phyloP scores from a whole-genome alignment of 1,284 basidiomycete species.

The Naganishia sp. region DNA sequence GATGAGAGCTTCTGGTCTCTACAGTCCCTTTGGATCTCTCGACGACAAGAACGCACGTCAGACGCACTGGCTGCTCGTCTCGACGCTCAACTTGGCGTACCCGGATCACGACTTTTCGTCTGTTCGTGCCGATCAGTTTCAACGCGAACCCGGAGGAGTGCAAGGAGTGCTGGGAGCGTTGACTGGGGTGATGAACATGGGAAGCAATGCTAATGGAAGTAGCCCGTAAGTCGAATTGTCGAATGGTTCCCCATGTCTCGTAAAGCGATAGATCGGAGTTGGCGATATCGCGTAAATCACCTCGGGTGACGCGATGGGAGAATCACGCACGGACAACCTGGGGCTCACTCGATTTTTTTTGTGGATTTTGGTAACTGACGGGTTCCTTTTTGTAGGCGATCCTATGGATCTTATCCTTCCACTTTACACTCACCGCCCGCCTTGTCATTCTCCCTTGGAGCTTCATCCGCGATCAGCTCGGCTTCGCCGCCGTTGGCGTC shows the following conservation, averaged over 20 bases:
- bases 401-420: conserved; percentile 39
- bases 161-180: conserved; percentile 28
- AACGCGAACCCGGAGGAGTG: conserved; percentile 70
- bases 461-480: conserved; percentile 17
- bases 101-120: conserved; percentile 97
- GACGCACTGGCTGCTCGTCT: conserved; percentile 73
- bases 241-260: background rate
- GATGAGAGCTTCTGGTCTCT: conserved; percentile 51
- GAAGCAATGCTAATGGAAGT: conserved; percentile 29
- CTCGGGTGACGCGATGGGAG: conserved; percentile 20
- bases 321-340: conserved; percentile 12
- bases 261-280: conserved; percentile 1
- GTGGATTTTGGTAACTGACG: background rate
- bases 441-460: conserved; percentile 30
- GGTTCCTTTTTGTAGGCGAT: conserved; percentile 31
- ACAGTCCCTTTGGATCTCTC: conserved; percentile 52
- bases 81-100: conserved; percentile 94
- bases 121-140: conserved; percentile 87
- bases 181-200: conserved; percentile 31
- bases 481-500: conserved; percentile 36
- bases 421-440: conserved; percentile 32
- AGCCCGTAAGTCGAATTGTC: conserved; percentile 32
- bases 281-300: conserved; percentile 7
- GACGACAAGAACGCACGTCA: conserved; percentile 53
- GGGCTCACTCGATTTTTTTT: conserved; percentile 7